phyloP scores from a whole-genome alignment of 345 rosid species.

The Mangifera indica region DNA sequence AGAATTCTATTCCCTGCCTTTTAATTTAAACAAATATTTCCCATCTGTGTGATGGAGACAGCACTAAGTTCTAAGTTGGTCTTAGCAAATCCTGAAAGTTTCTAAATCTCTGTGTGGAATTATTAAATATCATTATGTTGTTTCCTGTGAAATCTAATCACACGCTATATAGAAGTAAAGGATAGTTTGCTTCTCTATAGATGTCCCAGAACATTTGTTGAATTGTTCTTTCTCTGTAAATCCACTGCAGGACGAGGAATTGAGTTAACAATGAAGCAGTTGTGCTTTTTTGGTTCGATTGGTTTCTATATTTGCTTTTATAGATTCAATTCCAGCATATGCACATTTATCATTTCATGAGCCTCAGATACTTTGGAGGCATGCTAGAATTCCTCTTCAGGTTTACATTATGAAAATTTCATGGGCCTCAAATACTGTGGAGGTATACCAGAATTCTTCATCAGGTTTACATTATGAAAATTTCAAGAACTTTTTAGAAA shows the following conservation, averaged over 20 bases:
- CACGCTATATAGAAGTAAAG: conserved; percentile 24
- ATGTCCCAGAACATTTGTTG: conserved; percentile 22
- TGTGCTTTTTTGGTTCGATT: conserved; percentile 8
- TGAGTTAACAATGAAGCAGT: conserved; percentile 25
- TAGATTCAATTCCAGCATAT: background rate
- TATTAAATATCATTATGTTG: conserved; percentile 6
- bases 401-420: too few species aligned
- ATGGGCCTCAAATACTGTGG: too few species aligned
- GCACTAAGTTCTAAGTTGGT: background rate
- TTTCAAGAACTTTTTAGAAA: too few species aligned
- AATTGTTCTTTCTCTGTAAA: conserved; percentile 35
- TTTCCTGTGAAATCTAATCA: conserved; percentile 18
- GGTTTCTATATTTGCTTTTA: background rate
- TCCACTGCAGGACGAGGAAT: conserved; percentile 28
- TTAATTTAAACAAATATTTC: conserved; percentile 85
- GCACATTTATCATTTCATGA: background rate
- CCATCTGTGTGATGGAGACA: conserved; percentile 59
- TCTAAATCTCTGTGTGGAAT: background rate
- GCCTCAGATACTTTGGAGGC: background rate
- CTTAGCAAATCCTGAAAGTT: background rate
- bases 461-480: too few species aligned
- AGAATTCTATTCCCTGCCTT: conserved; percentile 91
- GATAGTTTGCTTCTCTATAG: conserved; percentile 20
- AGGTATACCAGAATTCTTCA: too few species aligned
- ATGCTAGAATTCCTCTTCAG: too few species aligned